Evolutionary conservation across 371 early-diverging fungal genomes (phyloP).

Genomic region (Nematocida sp.): DNA sequence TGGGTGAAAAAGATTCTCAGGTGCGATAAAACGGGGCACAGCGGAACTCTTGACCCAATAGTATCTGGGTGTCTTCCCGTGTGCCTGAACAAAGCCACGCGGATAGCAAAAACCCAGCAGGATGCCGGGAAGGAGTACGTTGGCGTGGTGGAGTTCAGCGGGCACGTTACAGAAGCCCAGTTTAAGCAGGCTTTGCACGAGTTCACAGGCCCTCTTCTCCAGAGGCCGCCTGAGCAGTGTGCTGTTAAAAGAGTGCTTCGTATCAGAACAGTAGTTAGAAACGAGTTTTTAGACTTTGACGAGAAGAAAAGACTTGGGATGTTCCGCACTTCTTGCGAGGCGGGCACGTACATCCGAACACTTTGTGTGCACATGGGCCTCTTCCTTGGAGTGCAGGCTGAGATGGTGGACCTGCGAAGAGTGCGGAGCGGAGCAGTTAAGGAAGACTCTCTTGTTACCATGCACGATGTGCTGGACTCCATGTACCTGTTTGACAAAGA

Average conservation of each 20-base stretch:
- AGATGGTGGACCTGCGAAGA: conserved; percentile 97
- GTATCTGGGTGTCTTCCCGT: conserved; percentile 97
- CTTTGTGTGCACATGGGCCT: conserved; percentile 96
- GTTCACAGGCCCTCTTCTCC: conserved; percentile 91
- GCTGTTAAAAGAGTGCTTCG: conserved; percentile 98
- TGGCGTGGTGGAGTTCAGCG: conserved; percentile 74
- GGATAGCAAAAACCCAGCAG: conserved; percentile 96
- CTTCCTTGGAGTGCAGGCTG: conserved; percentile 86
- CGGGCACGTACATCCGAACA: conserved; percentile 98
- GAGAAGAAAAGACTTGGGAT: conserved; percentile 84
- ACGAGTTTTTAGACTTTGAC: conserved; percentile 80
- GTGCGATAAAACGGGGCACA: conserved; percentile 97
- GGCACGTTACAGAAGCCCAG: conserved; percentile 43
- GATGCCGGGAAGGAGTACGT: conserved; percentile 96
- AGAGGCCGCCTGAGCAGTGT: conserved; percentile 96
- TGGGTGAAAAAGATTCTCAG: conserved; percentile 96
- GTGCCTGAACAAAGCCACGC: conserved; percentile 93
- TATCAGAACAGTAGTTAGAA: conserved; percentile 91
- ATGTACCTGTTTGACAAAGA: conserved; percentile 90
- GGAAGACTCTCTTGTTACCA: conserved; percentile 80
- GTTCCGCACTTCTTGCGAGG: conserved; percentile 96
- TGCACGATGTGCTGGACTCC: conserved; percentile 97
- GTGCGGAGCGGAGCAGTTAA: conserved; percentile 83
- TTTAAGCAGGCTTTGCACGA: conserved; percentile 73
- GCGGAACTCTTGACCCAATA: conserved; percentile 97